Evolutionary conservation across 2,329 filamentous ascomycete species (phyloP).

Genomic region (Botrytis pseudocinerea): DNA sequence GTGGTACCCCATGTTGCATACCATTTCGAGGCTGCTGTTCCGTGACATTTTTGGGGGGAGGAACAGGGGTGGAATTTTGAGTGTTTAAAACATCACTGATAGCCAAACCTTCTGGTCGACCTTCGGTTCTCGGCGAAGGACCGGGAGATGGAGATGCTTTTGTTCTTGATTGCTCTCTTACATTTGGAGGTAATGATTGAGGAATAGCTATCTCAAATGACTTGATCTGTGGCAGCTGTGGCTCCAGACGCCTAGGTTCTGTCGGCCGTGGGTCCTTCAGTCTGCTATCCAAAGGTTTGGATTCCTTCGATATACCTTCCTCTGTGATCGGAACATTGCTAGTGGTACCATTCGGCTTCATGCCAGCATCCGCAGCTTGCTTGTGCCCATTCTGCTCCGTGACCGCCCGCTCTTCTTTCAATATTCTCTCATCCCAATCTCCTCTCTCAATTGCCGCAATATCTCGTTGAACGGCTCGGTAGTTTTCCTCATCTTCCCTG

Average conservation of each 20-base stretch:
- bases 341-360: conserved; percentile 9
- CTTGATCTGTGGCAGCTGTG: conserved; percentile 16
- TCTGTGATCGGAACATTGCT: neutral
- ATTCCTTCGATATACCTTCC: conserved; percentile 22
- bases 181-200: conserved; percentile 15
- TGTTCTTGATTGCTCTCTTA: conserved; percentile 22
- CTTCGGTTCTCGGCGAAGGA: conserved; percentile 29
- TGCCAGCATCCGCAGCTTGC: neutral
- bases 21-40: conserved; percentile 26
- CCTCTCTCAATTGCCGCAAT: conserved; percentile 67
- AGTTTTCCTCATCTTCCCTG: conserved; percentile 69
- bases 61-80: conserved; percentile 27
- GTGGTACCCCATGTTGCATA: conserved; percentile 25
- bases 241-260: conserved; percentile 24
- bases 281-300: conserved; percentile 22
- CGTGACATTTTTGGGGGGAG: conserved; percentile 23
- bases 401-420: conserved; percentile 30
- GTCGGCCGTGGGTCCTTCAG: conserved; percentile 21
- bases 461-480: conserved; percentile 64
- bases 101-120: conserved; percentile 33
- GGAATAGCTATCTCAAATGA: conserved; percentile 22
- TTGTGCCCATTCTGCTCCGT: conserved; percentile 19
- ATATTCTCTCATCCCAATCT: conserved; percentile 49
- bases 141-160: conserved; percentile 26
- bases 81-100: conserved; percentile 37